Evolutionary conservation across 495 filamentous ascomycete species (phyloP).

Genomic region (Pseudoneurospora amorphoporcata): DNA sequence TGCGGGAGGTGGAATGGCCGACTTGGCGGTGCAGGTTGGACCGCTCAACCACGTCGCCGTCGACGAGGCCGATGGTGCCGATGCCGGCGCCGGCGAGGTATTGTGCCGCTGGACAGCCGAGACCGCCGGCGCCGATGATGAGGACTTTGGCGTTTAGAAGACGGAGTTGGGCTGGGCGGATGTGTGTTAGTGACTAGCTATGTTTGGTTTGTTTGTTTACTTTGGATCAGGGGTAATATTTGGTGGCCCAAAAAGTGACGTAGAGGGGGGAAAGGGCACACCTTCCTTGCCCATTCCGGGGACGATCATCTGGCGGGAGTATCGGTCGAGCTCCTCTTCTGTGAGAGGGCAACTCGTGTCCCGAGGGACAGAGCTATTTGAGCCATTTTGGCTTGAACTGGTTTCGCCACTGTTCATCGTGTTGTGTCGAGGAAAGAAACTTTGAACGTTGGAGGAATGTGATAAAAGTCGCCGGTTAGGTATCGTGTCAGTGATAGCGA

Average conservation of each 20-base stretch:
- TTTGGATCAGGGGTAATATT: not conserved
- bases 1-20: constrained; percentile 55
- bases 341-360: constrained; percentile 7
- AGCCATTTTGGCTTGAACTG: not conserved
- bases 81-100: constrained; percentile 86
- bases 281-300: constrained; percentile 73
- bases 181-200: constrained; percentile 2
- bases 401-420: not conserved
- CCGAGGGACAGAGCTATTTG: not conserved
- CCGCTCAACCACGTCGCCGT: constrained; percentile 76
- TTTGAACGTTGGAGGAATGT: not conserved
- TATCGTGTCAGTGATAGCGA: not conserved
- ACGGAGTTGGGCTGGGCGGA: constrained; percentile 57
- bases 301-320: constrained; percentile 88
- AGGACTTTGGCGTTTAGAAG: constrained; percentile 63
- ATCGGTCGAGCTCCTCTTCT: constrained; percentile 41
- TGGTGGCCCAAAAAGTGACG: not conserved
- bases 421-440: not conserved
- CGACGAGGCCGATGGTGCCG: constrained; percentile 72
- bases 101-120: constrained; percentile 83
- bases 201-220: not conserved
- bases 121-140: constrained; percentile 82
- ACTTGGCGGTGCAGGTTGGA: constrained; percentile 95
- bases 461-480: not conserved
- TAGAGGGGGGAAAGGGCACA: constrained; percentile 11